Conservation (phyloP, 179 eudicot genomes). For the Patellifolia procumbens region DNA sequence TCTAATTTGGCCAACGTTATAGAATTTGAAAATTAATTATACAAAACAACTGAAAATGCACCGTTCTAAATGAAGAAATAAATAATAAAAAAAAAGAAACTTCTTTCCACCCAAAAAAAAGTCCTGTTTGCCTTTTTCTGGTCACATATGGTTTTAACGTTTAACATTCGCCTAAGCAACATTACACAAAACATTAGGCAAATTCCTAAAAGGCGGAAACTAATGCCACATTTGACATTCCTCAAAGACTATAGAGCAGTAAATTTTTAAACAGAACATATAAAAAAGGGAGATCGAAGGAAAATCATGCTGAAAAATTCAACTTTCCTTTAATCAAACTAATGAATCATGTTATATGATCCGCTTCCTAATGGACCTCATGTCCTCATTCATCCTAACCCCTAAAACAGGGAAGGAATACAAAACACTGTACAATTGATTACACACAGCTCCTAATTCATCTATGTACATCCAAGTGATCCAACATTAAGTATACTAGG, state of each 20-base stretch:
- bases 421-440: conserved; percentile 35
- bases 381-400: conserved; percentile 23
- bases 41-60: too few species aligned
- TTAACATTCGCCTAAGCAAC: too few species aligned
- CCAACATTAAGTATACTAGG: conserved; percentile 22
- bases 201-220: too few species aligned
- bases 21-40: too few species aligned
- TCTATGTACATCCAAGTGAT: conserved; percentile 37
- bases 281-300: background rate
- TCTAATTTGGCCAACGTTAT: too few species aligned
- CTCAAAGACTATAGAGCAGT: background rate
- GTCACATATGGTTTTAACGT: too few species aligned
- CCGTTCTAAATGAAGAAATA: too few species aligned
- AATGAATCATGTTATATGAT: conserved; percentile 31
- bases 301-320: conserved; percentile 2
- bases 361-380: background rate
- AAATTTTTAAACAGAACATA: too few species aligned
- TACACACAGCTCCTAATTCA: conserved; percentile 33
- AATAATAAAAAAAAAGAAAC: too few species aligned
- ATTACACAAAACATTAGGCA: too few species aligned
- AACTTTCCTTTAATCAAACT: conserved; percentile 30
- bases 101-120: too few species aligned
- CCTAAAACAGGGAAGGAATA: conserved; percentile 15
- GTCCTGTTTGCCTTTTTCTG: too few species aligned
- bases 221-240: background rate